These are phyloP conservation scores for Dendrobium chrysotoxum DNA, from an alignment of 106 monocot genomes.

Conservation along the genomic window DNA sequence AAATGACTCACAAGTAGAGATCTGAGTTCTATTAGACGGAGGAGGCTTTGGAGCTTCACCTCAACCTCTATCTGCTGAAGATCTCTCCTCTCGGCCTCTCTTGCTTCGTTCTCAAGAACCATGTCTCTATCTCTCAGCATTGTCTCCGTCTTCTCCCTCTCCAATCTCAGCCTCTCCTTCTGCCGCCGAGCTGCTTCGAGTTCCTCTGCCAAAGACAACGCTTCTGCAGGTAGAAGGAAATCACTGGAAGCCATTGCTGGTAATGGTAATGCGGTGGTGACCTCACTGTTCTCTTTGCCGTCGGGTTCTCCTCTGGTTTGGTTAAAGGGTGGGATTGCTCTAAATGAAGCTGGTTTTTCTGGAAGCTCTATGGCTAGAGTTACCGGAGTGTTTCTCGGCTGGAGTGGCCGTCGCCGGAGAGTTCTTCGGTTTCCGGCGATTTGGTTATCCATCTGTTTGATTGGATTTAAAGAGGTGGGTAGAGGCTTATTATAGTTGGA, in stretches of 20 bases:
- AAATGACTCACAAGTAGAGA: conserved; percentile 20
- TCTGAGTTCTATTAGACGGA: conserved; percentile 16
- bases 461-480: neutral
- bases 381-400: neutral
- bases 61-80: conserved; percentile 25
- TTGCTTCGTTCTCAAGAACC: conserved; percentile 15
- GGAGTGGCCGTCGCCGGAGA: conserved; percentile 3
- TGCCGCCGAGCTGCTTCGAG: conserved; percentile 21
- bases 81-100: conserved; percentile 28
- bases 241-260: conserved; percentile 4
- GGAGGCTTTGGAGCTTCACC: conserved; percentile 20
- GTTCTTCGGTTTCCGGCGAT: neutral
- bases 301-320: neutral
- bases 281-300: conserved; percentile 22
- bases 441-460: neutral
- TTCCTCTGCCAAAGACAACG: conserved; percentile 39
- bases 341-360: neutral
- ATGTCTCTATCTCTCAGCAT: conserved; percentile 15
- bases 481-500: neutral
- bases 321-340: neutral
- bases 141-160: conserved; percentile 26
- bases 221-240: neutral
- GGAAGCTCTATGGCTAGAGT: neutral
- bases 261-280: neutral
- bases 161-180: conserved; percentile 26